Base-by-base conservation (phyloP, 1,284 basidiomycete species). In the Apiotrichum veenhuisii region DNA sequence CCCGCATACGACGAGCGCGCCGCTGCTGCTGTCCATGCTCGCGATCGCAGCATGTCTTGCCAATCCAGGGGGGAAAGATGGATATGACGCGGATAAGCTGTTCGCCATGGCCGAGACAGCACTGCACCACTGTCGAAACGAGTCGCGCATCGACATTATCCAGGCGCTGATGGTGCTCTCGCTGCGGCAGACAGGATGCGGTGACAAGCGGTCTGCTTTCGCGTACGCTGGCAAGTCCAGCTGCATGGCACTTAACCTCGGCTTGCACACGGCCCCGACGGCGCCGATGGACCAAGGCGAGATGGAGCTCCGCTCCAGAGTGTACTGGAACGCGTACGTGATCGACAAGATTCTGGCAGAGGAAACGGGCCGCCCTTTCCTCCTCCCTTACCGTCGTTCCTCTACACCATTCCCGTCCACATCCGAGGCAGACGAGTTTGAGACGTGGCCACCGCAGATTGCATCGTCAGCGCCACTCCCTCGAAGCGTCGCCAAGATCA, bases 61-160 rank as follows among this genome's bases (percentile, higher is more conserved):
- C 1, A 59, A 63, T 20, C 37, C 64, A 30, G 84, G 88, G 69
- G 34, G 30, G 1, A 84, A 88, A 64, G 87, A 85, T 54, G 79
- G 78, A 4, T 84, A 90, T 75, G 79, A 75, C 2, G 82, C 86
- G 1, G 86, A 90, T 69, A 79, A 81, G 51, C 77, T 91, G 5
- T 71, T 69, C 47, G 48, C 43, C 5, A 68, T 70, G 64, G 72
- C 73, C 11, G 69, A 75, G 47, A 56, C 60, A 17, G 59, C 63
- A 8, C 63, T 74, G 18, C 65, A 65, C 34, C 61, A 65, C 34
- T 63, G 59, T 17, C 62, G 66, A 11, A 62, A 61, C 27, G 68
- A 70, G 46, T 63, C 61, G 9, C 63, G 70, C 10, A 63, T 74
- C 25, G 70, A 74, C 49, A 63, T 70, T 14, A 62, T 75, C 2